phyloP scores from a whole-genome alignment of 306 rosid genomes.

The Castanea crenata region DNA sequence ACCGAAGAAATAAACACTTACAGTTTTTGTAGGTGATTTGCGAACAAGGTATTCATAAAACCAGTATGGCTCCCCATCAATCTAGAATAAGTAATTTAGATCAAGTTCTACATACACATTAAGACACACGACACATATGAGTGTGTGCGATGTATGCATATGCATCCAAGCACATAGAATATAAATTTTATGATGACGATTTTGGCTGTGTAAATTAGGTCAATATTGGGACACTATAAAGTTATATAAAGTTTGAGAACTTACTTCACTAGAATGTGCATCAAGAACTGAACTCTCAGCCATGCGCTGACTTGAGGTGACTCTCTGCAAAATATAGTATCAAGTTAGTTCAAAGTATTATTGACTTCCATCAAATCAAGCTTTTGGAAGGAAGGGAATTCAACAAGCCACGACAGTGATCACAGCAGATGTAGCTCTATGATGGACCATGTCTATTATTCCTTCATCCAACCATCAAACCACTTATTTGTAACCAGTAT shows the following conservation, averaged over 20 bases:
- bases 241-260: conserved; percentile 26
- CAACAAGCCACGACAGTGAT: background rate
- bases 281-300: conserved; percentile 96
- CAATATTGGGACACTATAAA: conserved; percentile 16
- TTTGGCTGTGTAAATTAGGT: background rate
- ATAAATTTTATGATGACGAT: background rate
- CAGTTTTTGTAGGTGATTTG: conserved; percentile 76
- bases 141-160: background rate
- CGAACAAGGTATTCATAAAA: conserved; percentile 89
- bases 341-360: conserved; percentile 22
- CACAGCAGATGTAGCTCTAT: conserved; percentile 12
- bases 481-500: background rate
- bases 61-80: conserved; percentile 90
- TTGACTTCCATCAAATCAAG: background rate
- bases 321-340: conserved; percentile 61
- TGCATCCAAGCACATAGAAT: background rate
- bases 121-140: background rate
- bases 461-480: background rate
- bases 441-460: conserved; percentile 5
- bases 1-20: conserved; percentile 29
- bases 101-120: conserved; percentile 21
- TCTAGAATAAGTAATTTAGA: conserved; percentile 39
- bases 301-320: conserved; percentile 86
- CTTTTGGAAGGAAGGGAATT: background rate
- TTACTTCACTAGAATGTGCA: conserved; percentile 74